A percentile compares a stretch with the other conserved stretches of the same genome.
Conservation (phyloP, 306 rosid species). For the Fragaria vesca region DNA sequence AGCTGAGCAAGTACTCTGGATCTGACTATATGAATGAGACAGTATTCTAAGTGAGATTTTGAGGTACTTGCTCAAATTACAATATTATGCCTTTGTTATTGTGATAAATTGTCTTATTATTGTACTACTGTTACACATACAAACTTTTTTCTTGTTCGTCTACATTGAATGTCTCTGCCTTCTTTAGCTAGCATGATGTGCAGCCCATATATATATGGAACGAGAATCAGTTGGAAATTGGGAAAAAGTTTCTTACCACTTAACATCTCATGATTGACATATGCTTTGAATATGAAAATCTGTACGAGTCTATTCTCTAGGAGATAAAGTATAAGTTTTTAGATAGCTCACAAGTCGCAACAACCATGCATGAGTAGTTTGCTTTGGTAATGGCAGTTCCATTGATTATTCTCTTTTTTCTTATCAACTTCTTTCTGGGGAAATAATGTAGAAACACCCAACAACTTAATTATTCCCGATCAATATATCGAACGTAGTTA, state of each 20-base stretch:
- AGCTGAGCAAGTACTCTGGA: constrained; percentile 55
- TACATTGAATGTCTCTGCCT: background rate
- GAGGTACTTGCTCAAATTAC: constrained; percentile 52
- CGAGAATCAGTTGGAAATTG: constrained; percentile 6
- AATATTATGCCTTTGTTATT: background rate
- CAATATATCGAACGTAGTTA: background rate
- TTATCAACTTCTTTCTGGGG: background rate
- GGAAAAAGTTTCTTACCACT: background rate
- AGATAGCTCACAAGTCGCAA: background rate
- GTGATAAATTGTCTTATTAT: background rate
- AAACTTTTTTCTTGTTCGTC: background rate
- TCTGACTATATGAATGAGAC: constrained; percentile 78
- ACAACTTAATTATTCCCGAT: background rate
- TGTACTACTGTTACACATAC: background rate
- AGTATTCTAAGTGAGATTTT: constrained; percentile 81
- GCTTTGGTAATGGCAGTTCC: background rate
- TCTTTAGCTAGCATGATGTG: constrained; percentile 30
- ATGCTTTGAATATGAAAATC: background rate
- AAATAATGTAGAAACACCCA: background rate
- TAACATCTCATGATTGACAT: constrained; percentile 10
- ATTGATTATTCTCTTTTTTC: background rate
- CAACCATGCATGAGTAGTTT: background rate
- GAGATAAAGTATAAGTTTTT: background rate
- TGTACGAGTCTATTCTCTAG: background rate
- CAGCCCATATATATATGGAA: background rate